phyloP scores from a whole-genome alignment of 2,329 filamentous ascomycete species.

The Setomelanomma holmii region DNA sequence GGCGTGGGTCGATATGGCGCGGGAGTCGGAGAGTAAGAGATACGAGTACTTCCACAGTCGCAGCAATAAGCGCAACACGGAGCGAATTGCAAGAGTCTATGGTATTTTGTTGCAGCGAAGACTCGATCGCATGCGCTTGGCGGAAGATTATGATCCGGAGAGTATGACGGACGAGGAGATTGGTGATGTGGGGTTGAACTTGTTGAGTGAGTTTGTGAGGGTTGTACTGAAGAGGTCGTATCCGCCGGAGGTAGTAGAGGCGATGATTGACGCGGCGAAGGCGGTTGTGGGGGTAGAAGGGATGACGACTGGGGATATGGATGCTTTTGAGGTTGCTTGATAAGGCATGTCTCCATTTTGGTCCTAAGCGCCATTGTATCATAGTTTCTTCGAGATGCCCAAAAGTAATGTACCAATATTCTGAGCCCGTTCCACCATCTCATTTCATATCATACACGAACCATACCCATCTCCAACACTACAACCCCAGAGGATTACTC shows the following conservation, averaged over 20 bases:
- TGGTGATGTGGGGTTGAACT: conserved; percentile 33
- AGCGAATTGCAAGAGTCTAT: conserved; percentile 26
- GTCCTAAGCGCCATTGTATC: too few species aligned
- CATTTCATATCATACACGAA: conserved; percentile 6
- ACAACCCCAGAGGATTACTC: conserved; percentile 54
- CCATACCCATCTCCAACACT: conserved; percentile 1
- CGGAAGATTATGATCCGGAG: conserved; percentile 11
- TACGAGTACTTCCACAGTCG: conserved; percentile 22
- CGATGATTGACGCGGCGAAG: conserved; percentile 37
- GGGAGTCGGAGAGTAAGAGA: conserved; percentile 12
- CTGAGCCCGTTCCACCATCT: not conserved
- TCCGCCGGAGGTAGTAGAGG: conserved; percentile 33
- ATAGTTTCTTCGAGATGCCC: too few species aligned
- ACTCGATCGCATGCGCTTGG: conserved; percentile 23
- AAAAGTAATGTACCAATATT: too few species aligned
- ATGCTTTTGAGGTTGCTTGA: conserved; percentile 31
- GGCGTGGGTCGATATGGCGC: conserved; percentile 37
- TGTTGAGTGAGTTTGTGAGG: conserved; percentile 42
- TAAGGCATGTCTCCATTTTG: too few species aligned
- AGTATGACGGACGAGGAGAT: conserved; percentile 27
- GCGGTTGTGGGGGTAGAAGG: conserved; percentile 31
- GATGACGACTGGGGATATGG: conserved; percentile 40
- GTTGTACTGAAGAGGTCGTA: conserved; percentile 33
- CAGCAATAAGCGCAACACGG: conserved; percentile 14
- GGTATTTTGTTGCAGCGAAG: conserved; percentile 25